Conservation (phyloP, 805 yeast genomes). For the Maudiozyma pseudohumilis region DNA sequence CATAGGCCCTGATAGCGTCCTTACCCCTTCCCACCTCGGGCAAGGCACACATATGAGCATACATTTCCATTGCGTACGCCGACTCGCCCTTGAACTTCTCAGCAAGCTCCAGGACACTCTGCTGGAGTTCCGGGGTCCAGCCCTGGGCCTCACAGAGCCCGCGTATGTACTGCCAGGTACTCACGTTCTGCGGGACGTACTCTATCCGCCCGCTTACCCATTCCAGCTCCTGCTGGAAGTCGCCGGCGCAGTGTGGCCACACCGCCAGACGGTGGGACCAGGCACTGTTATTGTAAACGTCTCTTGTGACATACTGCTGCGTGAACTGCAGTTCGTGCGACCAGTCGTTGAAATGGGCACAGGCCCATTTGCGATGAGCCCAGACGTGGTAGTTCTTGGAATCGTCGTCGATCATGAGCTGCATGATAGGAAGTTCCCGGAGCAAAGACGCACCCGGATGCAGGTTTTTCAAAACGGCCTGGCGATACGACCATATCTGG, state of each 20-base stretch:
- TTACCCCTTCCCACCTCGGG: slow-evolving; percentile 14
- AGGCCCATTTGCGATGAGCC: slow-evolving; percentile 85
- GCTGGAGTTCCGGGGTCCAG: slow-evolving; percentile 9
- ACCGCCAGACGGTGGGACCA: slow-evolving; percentile 82
- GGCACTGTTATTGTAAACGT: slow-evolving; percentile 82
- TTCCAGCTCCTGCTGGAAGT: slow-evolving; percentile 38
- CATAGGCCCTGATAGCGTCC: slow-evolving; percentile 35
- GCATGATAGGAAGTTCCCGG: slow-evolving; percentile 58
- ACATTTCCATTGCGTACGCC: slow-evolving; percentile 52
- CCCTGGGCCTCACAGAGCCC: slow-evolving; percentile 39
- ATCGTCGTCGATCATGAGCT: slow-evolving; percentile 65
- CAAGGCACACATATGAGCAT: slow-evolving; percentile 41
- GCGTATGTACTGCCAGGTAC: slow-evolving; percentile 74
- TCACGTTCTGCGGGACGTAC: slow-evolving; percentile 67
- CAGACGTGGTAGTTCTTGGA: slow-evolving; percentile 92
- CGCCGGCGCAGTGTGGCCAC: slow-evolving; percentile 22
- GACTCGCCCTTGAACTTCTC: slow-evolving; percentile 36
- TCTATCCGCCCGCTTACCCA: slow-evolving; percentile 42
- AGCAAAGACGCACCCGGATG: slow-evolving; percentile 25
- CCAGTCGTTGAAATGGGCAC: slow-evolving; percentile 43
- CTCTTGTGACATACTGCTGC: slow-evolving; percentile 40
- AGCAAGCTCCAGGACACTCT: slow-evolving; percentile 39
- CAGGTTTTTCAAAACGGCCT: slow-evolving; percentile 40
- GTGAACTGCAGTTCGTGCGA: slow-evolving; percentile 44
- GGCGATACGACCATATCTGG: slow-evolving; percentile 95